phyloP scores from a whole-genome alignment of 345 rosid genomes.

The Streptanthus diversifolius region DNA sequence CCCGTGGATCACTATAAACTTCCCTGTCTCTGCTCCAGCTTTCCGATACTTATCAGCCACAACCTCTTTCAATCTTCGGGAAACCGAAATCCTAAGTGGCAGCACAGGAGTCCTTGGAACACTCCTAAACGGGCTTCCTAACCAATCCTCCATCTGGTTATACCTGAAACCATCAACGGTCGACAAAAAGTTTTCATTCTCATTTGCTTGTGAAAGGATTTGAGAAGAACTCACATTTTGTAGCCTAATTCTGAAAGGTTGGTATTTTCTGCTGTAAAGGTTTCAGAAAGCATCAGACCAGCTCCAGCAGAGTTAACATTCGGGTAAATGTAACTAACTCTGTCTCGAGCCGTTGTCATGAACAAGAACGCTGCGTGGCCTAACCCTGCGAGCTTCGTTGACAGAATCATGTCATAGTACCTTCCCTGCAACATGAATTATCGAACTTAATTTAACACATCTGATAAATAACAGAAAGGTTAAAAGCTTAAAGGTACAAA shows the following conservation, averaged over 20 bases:
- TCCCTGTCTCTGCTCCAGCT: slow-evolving; percentile 75
- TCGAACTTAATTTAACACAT: not conserved
- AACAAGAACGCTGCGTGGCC: slow-evolving; percentile 91
- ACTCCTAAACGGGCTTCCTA: slow-evolving; percentile 72
- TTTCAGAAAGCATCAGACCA: slow-evolving; percentile 69
- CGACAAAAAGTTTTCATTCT: not conserved
- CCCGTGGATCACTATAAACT: slow-evolving; percentile 84
- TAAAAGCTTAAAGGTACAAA: slow-evolving; percentile 12
- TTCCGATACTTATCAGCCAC: slow-evolving; percentile 64
- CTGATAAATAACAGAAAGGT: not conserved
- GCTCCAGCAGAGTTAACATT: slow-evolving; percentile 97
- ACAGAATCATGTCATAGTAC: slow-evolving; percentile 89
- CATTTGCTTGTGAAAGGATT: not conserved
- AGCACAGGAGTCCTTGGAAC: slow-evolving; percentile 68
- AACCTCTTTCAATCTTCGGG: slow-evolving; percentile 72
- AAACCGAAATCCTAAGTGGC: slow-evolving; percentile 71
- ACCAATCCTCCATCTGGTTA: slow-evolving; percentile 75
- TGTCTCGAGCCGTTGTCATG: slow-evolving; percentile 81
- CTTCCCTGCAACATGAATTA: slow-evolving; percentile 49
- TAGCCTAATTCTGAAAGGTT: slow-evolving; percentile 81
- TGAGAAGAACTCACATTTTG: slow-evolving; percentile 52
- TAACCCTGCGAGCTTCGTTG: slow-evolving; percentile 86
- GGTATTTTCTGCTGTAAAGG: slow-evolving; percentile 55
- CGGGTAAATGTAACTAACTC: slow-evolving; percentile 83
- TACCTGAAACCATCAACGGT: slow-evolving; percentile 52